phyloP scores from a whole-genome alignment of 306 rosid species.

The Rubus parviflorus region DNA sequence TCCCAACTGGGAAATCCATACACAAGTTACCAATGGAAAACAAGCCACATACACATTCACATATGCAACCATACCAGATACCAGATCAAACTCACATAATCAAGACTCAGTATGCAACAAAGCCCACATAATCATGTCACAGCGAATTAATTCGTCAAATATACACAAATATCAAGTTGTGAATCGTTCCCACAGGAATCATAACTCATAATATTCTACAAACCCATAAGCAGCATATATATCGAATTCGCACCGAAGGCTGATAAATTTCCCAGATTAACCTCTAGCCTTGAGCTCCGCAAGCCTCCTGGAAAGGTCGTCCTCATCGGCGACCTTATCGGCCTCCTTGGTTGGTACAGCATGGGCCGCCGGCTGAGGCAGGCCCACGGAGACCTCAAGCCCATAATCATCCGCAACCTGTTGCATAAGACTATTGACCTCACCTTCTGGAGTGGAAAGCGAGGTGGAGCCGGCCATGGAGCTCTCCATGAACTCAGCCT shows the following conservation, averaged over 20 bases:
- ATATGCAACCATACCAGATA: background rate
- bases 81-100: background rate
- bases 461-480: slow-evolving; percentile 98
- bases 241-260: background rate
- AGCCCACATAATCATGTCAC: background rate
- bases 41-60: background rate
- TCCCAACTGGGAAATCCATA: background rate
- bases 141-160: slow-evolving; percentile 20
- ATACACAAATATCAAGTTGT: slow-evolving; percentile 36
- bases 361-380: slow-evolving; percentile 82
- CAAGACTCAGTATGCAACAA: too few species aligned
- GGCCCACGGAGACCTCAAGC: slow-evolving; percentile 91
- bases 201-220: background rate
- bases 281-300: slow-evolving; percentile 99
- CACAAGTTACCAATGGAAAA: background rate
- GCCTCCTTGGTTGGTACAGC: slow-evolving; percentile 85
- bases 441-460: slow-evolving; percentile 87
- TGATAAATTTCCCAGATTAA: slow-evolving; percentile 19
- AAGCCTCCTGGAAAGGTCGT: slow-evolving; percentile 81
- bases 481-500: slow-evolving; percentile 94
- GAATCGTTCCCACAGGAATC: background rate
- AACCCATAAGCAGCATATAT: slow-evolving; percentile 17
- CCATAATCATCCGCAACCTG: slow-evolving; percentile 98
- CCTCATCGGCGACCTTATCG: slow-evolving; percentile 84
- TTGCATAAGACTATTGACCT: slow-evolving; percentile 91